Evolutionary conservation across 495 filamentous ascomycete species (phyloP).

Genomic region (Apiosordaria backusii): DNA sequence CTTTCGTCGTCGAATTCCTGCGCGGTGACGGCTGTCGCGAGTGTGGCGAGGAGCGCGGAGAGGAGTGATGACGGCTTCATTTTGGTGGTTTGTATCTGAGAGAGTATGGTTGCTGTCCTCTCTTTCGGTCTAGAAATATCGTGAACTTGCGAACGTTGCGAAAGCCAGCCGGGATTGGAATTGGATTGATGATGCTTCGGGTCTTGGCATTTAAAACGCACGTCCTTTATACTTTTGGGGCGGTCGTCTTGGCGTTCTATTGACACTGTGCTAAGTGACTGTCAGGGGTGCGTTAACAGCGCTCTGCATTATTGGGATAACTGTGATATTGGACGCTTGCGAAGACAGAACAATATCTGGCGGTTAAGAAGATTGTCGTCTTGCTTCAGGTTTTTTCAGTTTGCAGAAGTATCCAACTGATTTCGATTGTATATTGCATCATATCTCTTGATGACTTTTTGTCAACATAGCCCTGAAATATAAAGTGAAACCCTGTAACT

Average conservation of each 20-base stretch:
- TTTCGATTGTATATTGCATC: too few species aligned
- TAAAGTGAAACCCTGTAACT: background rate
- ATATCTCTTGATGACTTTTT: too few species aligned
- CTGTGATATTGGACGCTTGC: background rate
- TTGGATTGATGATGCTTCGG: background rate
- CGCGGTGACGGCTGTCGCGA: conserved; percentile 22
- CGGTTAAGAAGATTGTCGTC: too few species aligned
- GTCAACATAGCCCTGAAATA: background rate
- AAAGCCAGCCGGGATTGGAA: background rate
- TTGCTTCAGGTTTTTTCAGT: too few species aligned
- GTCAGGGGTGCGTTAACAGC: background rate
- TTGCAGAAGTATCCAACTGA: too few species aligned
- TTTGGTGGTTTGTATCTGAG: background rate
- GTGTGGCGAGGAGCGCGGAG: conserved; percentile 32
- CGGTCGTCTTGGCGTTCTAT: background rate
- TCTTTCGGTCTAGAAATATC: background rate
- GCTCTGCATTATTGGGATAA: background rate
- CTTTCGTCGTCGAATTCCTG: conserved; percentile 7
- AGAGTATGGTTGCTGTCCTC: too few species aligned
- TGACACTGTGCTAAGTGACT: background rate
- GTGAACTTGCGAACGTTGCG: too few species aligned
- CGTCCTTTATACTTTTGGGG: background rate
- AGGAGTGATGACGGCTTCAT: conserved; percentile 24
- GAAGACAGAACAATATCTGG: too few species aligned
- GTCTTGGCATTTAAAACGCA: background rate